Percentiles rank a stretch among this genome's conserved stretches.
Evolutionary conservation across 2,329 filamentous ascomycete genomes (phyloP).

Genomic region (Blastomyces gilchristii): DNA sequence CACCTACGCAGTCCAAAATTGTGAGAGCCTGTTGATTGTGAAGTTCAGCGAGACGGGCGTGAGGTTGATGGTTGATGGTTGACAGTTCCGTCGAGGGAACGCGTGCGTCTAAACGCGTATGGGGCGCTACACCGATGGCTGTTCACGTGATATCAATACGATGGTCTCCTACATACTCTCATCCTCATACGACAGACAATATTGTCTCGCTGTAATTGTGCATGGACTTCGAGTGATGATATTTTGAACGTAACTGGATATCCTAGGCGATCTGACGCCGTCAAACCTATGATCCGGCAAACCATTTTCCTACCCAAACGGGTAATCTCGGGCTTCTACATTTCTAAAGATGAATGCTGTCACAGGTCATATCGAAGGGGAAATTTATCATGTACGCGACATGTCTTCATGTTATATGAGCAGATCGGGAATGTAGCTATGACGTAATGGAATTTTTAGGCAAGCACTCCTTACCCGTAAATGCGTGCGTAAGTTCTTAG

Average conservation of each 20-base stretch:
- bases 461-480: not conserved
- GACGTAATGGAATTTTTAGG: not conserved
- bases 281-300: too few species aligned
- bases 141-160: not conserved
- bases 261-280: too few species aligned
- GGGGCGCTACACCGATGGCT: not conserved
- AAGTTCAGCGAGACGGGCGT: not conserved
- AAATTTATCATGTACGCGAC: too few species aligned
- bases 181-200: too few species aligned
- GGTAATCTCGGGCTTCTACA: too few species aligned
- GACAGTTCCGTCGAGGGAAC: not conserved
- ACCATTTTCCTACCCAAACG: too few species aligned
- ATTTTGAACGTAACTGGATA: too few species aligned
- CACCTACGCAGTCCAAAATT: not conserved
- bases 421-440: not conserved
- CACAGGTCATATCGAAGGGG: too few species aligned
- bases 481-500: not conserved
- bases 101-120: constrained; percentile 4
- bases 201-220: too few species aligned
- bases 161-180: too few species aligned
- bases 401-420: not conserved
- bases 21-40: not conserved
- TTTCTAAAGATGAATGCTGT: too few species aligned
- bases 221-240: too few species aligned
- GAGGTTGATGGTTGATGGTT: not conserved